Evolutionary conservation across 768 basidiomycete species (phyloP).

Genomic region (Suillus variegatus): DNA sequence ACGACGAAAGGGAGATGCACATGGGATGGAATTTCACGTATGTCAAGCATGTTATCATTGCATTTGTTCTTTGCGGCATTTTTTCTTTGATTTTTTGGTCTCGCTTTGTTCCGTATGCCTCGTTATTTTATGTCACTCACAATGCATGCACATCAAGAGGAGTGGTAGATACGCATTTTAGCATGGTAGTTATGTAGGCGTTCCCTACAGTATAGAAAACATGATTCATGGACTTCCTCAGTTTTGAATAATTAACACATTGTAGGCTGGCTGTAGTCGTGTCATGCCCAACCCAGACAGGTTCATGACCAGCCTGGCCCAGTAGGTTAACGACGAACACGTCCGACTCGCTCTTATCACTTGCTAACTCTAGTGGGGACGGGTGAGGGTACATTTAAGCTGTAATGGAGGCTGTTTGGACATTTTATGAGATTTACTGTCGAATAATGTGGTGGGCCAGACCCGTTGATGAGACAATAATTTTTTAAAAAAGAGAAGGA

Average conservation of each 20-base stretch:
- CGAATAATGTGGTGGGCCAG: too few species aligned
- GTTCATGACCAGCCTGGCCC: too few species aligned
- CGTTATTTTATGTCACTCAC: constrained; percentile 1
- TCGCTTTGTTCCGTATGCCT: not conserved
- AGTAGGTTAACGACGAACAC: too few species aligned
- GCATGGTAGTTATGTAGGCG: not conserved
- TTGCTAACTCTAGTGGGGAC: too few species aligned
- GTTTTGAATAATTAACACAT: not conserved
- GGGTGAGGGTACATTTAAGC: too few species aligned
- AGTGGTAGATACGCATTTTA: not conserved
- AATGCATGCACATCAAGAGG: constrained; percentile 3
- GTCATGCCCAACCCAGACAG: too few species aligned
- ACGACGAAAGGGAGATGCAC: not conserved
- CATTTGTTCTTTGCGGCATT: constrained; percentile 6
- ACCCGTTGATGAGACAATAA: too few species aligned
- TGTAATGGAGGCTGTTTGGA: too few species aligned
- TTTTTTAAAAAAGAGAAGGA: too few species aligned
- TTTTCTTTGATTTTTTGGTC: constrained; percentile 1
- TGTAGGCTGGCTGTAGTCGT: too few species aligned
- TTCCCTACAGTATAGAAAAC: not conserved
- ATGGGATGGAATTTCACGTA: constrained; percentile 3
- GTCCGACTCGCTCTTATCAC: too few species aligned
- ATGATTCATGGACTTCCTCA: not conserved
- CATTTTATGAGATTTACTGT: too few species aligned
- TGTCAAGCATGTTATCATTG: constrained; percentile 7